Base-by-base conservation (phyloP, 2,329 filamentous ascomycete genomes). In the Pseudogymnoascus sp. region DNA sequence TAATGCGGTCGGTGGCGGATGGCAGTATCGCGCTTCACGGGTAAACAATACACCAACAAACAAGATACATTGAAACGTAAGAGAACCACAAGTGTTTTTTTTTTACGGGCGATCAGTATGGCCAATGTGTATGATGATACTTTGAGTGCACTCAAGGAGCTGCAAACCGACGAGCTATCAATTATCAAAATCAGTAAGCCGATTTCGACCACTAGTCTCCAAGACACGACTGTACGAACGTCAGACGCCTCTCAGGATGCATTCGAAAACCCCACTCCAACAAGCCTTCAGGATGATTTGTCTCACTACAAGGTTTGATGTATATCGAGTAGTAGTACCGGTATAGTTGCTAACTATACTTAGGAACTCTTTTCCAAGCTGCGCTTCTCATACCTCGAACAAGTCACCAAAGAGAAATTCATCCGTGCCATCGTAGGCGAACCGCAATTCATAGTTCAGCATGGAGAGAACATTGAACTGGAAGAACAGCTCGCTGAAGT, bases 361-460 rank as follows among this genome's bases (percentile, higher is more conserved):
- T 68, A 86, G 78, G 93, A 97, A 76, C 84, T 97, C 19, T 99
- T 97, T 76, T 89, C 91, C 44, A 97, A 99, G 78, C 83, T 97
- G 40, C 91, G 93, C 69, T 97, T 97, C 80, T 96, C 90, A 68
- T 97, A 97, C 77, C 89, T 97, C 70, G 95, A 99, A 77, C 95
- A 97, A 79, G 92, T 97, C 67, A 97, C 93, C 50, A 99, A 97
- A 77, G 95, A 99, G 75, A 96, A 96, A 72, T 97, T 97, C 76
- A 87, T 99, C 63, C 90, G 92, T 69, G 88, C 90, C 67, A 96
- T 97, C 69, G 91, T 96, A 15, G 91, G 91, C 67, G 90, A 96
- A 67, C 91, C 93, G 60, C 95, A 93, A 0, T 82, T 93, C 15
- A 88, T 97, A 53, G 90, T 96, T 64, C 88, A 88, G 42, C 85